Evolutionary conservation across 2,329 filamentous ascomycete genomes (phyloP).

Genomic region (Aspergillus sp.): DNA sequence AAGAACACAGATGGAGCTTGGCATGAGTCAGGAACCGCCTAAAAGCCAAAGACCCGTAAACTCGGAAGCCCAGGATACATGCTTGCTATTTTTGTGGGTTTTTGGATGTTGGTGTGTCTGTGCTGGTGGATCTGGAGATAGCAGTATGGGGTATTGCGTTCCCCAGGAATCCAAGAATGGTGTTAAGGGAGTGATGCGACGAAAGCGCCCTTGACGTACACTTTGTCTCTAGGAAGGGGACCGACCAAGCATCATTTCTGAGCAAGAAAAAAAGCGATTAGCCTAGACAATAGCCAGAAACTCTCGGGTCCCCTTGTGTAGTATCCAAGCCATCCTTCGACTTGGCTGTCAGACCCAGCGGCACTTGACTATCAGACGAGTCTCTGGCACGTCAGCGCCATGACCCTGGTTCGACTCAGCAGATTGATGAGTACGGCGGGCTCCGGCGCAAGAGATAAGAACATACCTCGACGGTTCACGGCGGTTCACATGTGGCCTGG

Average conservation of each 20-base stretch:
- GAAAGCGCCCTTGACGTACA: conserved; percentile 11
- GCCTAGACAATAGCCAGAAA: not conserved
- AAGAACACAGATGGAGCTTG: not conserved
- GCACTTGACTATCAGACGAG: not conserved
- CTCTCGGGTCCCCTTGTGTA: not conserved
- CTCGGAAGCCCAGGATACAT: not conserved
- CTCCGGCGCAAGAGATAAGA: conserved; percentile 1
- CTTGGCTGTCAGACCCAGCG: conserved; percentile 1
- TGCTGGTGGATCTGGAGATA: not conserved
- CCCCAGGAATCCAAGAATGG: not conserved
- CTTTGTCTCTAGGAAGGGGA: not conserved
- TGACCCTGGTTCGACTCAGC: not conserved
- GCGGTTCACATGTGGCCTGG: not conserved
- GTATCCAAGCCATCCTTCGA: conserved; percentile 1
- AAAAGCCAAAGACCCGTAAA: not conserved
- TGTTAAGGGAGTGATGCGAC: not conserved
- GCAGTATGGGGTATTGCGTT: not conserved
- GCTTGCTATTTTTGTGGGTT: not conserved
- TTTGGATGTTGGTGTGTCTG: not conserved
- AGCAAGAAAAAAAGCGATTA: not conserved
- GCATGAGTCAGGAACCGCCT: not conserved
- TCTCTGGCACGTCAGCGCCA: not conserved
- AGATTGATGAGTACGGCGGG: not conserved
- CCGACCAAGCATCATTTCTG: not conserved
- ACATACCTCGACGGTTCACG: not conserved